Evolutionary conservation across 805 yeast species (phyloP).

Genomic region (Komagataella pseudopastoris): DNA sequence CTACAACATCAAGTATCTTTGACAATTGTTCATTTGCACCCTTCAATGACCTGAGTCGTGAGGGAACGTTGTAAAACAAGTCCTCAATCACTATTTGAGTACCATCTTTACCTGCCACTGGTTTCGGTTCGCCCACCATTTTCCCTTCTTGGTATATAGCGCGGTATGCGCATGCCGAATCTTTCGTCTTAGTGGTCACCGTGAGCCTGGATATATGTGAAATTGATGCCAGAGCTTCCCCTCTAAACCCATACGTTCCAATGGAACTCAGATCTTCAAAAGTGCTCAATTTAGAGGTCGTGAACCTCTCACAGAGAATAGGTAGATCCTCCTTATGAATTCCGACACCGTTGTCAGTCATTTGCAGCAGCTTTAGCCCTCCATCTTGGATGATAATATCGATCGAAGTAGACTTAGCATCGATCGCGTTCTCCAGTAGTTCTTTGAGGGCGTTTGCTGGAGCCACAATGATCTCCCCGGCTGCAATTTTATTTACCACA

Average conservation of each 20-base stretch:
- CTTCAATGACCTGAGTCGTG: conserved; percentile 55
- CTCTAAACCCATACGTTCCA: conserved; percentile 85
- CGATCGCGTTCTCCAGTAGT: conserved; percentile 82
- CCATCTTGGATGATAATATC: conserved; percentile 86
- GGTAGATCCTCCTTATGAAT: conserved; percentile 60
- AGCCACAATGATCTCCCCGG: conserved; percentile 90
- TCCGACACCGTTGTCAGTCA: conserved; percentile 84
- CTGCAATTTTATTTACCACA: conserved; percentile 88
- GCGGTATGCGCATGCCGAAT: conserved; percentile 56
- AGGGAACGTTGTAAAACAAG: conserved; percentile 76
- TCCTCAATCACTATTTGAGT: conserved; percentile 82
- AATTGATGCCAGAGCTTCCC: conserved; percentile 92
- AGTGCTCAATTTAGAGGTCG: conserved; percentile 69
- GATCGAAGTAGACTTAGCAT: conserved; percentile 63
- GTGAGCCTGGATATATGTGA: conserved; percentile 79
- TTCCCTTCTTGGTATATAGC: conserved; percentile 59
- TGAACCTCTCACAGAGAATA: conserved; percentile 79
- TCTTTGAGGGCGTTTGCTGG: conserved; percentile 94
- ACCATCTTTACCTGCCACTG: conserved; percentile 80
- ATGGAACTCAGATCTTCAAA: conserved; percentile 68
- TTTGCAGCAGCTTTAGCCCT: conserved; percentile 74
- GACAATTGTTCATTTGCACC: conserved; percentile 63
- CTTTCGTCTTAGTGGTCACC: conserved; percentile 59
- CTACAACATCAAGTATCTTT: conserved; percentile 69
- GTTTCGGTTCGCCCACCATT: conserved; percentile 43